phyloP scores from a whole-genome alignment of 75 land plant genomes.

The Adiantum capillusveneris region DNA sequence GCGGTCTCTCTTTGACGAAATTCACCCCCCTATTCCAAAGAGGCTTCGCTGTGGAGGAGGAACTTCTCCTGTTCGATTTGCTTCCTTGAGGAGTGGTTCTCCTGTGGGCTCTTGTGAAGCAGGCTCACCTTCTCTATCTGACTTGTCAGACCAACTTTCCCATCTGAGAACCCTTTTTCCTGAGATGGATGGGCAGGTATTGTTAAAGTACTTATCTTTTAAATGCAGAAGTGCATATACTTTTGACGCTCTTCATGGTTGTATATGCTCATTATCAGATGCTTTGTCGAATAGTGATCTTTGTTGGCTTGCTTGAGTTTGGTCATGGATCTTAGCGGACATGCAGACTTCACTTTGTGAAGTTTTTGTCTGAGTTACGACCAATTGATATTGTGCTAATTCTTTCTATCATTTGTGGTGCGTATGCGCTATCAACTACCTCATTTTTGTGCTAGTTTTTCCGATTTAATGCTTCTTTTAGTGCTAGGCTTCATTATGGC shows the following conservation, averaged over 20 bases:
- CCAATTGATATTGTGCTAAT: too few species aligned
- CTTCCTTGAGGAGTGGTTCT: conserved; percentile 19
- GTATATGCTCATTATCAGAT: background rate
- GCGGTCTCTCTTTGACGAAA: conserved; percentile 70
- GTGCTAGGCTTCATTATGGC: too few species aligned
- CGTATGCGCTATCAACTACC: too few species aligned
- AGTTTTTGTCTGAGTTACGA: too few species aligned
- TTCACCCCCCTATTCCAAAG: conserved; percentile 41
- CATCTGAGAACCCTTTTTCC: conserved; percentile 51
- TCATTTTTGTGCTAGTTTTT: too few species aligned
- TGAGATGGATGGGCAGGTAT: conserved; percentile 60
- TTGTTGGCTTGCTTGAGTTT: background rate
- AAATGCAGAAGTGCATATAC: background rate
- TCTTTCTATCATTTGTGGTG: too few species aligned
- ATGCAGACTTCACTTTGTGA: too few species aligned
- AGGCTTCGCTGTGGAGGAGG: conserved; percentile 44
- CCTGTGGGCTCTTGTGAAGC: background rate
- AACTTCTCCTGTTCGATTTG: conserved; percentile 30
- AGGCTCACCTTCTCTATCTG: conserved; percentile 1
- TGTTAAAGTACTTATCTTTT: background rate
- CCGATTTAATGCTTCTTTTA: too few species aligned
- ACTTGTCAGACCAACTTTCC: conserved; percentile 7
- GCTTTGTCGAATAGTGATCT: background rate
- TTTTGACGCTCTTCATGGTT: background rate
- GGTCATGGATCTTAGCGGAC: too few species aligned